Evolutionary conservation across 2,329 filamentous ascomycete species (phyloP).

Genomic region (Aspergillus candidus): DNA sequence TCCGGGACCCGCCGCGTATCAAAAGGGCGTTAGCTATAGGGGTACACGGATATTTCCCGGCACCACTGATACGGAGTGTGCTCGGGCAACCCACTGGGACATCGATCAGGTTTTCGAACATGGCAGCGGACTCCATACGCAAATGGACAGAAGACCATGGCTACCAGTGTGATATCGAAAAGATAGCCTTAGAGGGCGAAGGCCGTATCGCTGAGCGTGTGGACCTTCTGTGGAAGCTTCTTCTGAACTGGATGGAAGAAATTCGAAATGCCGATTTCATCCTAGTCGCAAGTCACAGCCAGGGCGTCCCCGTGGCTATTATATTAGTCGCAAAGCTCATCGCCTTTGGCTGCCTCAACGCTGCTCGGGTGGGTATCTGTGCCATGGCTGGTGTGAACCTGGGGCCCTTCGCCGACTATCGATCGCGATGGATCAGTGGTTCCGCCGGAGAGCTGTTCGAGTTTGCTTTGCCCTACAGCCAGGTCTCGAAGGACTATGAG

Average conservation of each 20-base stretch:
- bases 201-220: slow-evolving; percentile 86
- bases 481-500: slow-evolving; percentile 76
- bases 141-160: slow-evolving; percentile 72
- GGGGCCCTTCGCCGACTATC: slow-evolving; percentile 88
- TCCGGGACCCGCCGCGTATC: slow-evolving; percentile 63
- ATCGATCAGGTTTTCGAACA: slow-evolving; percentile 84
- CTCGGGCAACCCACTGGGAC: slow-evolving; percentile 94
- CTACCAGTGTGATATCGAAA: slow-evolving; percentile 77
- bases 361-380: slow-evolving; percentile 75
- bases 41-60: slow-evolving; percentile 89
- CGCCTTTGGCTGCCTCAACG: slow-evolving; percentile 74
- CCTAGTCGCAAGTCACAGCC: slow-evolving; percentile 86
- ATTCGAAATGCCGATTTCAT: slow-evolving; percentile 84
- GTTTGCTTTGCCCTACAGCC: slow-evolving; percentile 74
- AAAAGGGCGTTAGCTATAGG: slow-evolving; percentile 88
- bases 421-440: slow-evolving; percentile 80
- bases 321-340: slow-evolving; percentile 93
- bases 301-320: slow-evolving; percentile 87
- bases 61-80: slow-evolving; percentile 77
- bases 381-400: slow-evolving; percentile 87
- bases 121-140: slow-evolving; percentile 75
- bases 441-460: slow-evolving; percentile 94
- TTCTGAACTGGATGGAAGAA: slow-evolving; percentile 91
- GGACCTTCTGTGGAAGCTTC: slow-evolving; percentile 85
- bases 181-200: slow-evolving; percentile 89